Base-by-base conservation (phyloP, 371 early-diverging fungal species). In the Rhizomucor pusillus region DNA sequence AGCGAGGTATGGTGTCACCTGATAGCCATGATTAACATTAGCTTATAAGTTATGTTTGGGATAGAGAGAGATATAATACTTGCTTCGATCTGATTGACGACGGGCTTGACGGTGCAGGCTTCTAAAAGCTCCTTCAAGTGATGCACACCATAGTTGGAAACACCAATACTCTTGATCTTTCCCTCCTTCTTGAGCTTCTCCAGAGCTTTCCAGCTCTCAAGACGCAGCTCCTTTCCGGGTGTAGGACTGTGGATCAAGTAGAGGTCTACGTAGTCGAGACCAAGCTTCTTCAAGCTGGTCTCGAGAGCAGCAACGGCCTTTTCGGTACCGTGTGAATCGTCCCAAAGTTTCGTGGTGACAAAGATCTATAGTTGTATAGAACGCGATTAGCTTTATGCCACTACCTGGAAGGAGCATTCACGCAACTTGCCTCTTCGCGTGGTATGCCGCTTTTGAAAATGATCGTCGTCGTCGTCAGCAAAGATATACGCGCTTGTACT, bases 341-440 rank as follows among this genome's bases (percentile, higher is more conserved):
- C 72, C 69, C 62, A 63, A 1, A 91, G 70, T 50, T 91, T 91
- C 2, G 89, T 87, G 12, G 91, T 91, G 39, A 91, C 77, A 67
- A 85, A 91, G 35, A 91, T 69, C 59, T 88, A 35, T 24, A 16
- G 18, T 10, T 18, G n/a, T 43, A 29, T 19, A 44, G 34, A 25
- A 22, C 6, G 1, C 23, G 6, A 43, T 43, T 24, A 22, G 43
- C 24, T 18, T 34, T n/a, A n/a, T n/a, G n/a, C n/a, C n/a, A n/a
- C 24, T 14, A 37, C 37, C 3, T 48, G 18, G 12, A 48, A 48
- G 5, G 18, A 33, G 9, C 18, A 18, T 24, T 11, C 37, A 29
- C 19, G 12, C 35, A 29, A 5, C 7, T 29, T 54, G 59, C 65
- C 65, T 58, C 74, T 44, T 79, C 70, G 25, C 91, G 73, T 18